Evolutionary conservation across 2,329 filamentous ascomycete genomes (phyloP).

Genomic region (Xylaria sp.): DNA sequence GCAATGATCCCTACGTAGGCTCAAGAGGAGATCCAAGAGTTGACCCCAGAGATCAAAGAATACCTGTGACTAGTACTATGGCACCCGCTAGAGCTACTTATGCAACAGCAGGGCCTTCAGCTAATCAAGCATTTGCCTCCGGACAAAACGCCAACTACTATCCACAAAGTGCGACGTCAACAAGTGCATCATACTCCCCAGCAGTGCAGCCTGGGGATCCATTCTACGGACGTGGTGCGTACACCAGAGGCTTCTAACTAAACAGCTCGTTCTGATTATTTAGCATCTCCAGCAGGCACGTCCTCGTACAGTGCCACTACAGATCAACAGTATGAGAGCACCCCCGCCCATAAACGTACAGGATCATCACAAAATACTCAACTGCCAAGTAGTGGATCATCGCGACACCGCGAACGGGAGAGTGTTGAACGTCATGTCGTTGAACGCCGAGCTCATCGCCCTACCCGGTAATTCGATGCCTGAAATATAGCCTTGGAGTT

Average conservation of each 20-base stretch:
- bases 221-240: conserved; percentile 70
- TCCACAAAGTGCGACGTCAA: conserved; percentile 49
- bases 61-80: conserved; percentile 48
- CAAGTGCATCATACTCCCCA: conserved; percentile 46
- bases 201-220: conserved; percentile 61
- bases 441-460: conserved; percentile 42
- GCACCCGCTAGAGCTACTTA: conserved; percentile 47
- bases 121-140: conserved; percentile 45
- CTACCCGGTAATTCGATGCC: conserved; percentile 45
- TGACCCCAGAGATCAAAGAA: conserved; percentile 44
- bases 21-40: conserved; percentile 40
- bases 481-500: conserved; percentile 41
- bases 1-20: conserved; percentile 45
- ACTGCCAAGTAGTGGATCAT: conserved; percentile 47
- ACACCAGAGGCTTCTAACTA: conserved; percentile 50
- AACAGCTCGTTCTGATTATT: conserved; percentile 56
- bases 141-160: conserved; percentile 46
- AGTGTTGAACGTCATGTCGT: conserved; percentile 48
- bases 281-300: conserved; percentile 64
- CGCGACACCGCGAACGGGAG: conserved; percentile 47
- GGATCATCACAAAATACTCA: conserved; percentile 47
- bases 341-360: conserved; percentile 52
- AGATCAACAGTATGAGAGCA: conserved; percentile 64
- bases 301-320: conserved; percentile 55
- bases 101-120: conserved; percentile 46